Percentiles rank a stretch among this genome's conserved stretches.
These are phyloP conservation scores for Candida chauliodis DNA, from an alignment of 805 yeast species.

Conservation along the genomic window DNA sequence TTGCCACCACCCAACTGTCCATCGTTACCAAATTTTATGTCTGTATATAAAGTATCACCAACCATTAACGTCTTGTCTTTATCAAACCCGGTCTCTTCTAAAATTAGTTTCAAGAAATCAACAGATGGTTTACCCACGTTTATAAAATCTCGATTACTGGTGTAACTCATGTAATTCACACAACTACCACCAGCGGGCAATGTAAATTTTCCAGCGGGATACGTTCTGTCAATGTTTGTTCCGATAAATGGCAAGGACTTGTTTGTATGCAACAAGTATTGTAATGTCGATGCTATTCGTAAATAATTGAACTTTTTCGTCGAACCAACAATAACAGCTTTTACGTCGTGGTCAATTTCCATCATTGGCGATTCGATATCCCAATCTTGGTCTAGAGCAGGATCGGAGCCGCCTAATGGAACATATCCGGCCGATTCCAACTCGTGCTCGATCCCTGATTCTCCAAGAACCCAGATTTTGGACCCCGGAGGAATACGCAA, in stretches of 20 bases:
- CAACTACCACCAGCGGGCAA: slow-evolving; percentile 42
- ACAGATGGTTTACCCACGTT: slow-evolving; percentile 39
- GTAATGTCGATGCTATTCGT: slow-evolving; percentile 35
- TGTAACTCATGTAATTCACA: slow-evolving; percentile 35
- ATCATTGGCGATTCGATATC: slow-evolving; percentile 23
- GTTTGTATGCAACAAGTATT: slow-evolving; percentile 30
- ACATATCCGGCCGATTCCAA: slow-evolving; percentile 28
- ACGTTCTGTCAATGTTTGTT: slow-evolving; percentile 37
- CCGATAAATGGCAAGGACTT: slow-evolving; percentile 36
- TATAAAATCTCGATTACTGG: slow-evolving; percentile 28
- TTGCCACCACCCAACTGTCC: slow-evolving; percentile 28
- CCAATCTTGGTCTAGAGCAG: slow-evolving; percentile 22
- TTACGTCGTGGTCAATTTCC: slow-evolving; percentile 33
- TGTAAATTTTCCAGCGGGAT: slow-evolving; percentile 36
- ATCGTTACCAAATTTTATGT: slow-evolving; percentile 41
- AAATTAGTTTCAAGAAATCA: slow-evolving; percentile 26
- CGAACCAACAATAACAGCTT: slow-evolving; percentile 39
- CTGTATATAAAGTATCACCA: slow-evolving; percentile 42
- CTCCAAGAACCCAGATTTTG: slow-evolving; percentile 41
- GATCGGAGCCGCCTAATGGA: slow-evolving; percentile 34
- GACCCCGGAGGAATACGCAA: slow-evolving; percentile 25
- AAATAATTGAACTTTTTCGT: slow-evolving; percentile 35
- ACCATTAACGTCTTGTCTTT: slow-evolving; percentile 32
- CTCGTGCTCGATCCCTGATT: slow-evolving; percentile 35
- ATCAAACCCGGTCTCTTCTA: slow-evolving; percentile 24